Evolutionary conservation across 2,329 filamentous ascomycete genomes (phyloP).

Genomic region (Fonsecaea monophora): DNA sequence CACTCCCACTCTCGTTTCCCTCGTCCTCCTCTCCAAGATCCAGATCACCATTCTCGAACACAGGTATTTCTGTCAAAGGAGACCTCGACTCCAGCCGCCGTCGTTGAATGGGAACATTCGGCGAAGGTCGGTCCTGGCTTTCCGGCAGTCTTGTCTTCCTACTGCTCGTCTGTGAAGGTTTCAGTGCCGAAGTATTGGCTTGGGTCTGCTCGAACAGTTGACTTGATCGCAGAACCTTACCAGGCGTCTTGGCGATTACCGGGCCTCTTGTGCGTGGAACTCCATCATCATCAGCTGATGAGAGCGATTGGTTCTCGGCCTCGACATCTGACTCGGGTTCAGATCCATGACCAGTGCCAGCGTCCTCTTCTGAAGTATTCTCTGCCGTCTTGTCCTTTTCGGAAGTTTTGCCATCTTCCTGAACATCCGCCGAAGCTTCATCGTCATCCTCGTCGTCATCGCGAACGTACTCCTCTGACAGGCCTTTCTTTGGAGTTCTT

Average conservation of each 20-base stretch:
- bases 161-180: slow-evolving; percentile 13
- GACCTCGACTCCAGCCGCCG: slow-evolving; percentile 22
- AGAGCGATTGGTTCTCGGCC: slow-evolving; percentile 1
- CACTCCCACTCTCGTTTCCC: neutral
- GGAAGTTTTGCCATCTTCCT: slow-evolving; percentile 19
- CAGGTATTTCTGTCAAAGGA: slow-evolving; percentile 26
- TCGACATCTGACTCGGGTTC: slow-evolving; percentile 9
- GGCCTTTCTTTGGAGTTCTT: slow-evolving; percentile 6
- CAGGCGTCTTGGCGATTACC: slow-evolving; percentile 28
- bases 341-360: slow-evolving; percentile 6
- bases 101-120: slow-evolving; percentile 33
- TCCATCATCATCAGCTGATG: neutral
- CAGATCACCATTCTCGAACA: slow-evolving; percentile 19
- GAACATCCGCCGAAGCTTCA: slow-evolving; percentile 14
- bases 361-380: neutral
- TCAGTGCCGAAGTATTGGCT: slow-evolving; percentile 34
- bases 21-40: slow-evolving; percentile 12
- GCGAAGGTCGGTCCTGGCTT: slow-evolving; percentile 36
- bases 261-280: slow-evolving; percentile 12
- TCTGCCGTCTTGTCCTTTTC: slow-evolving; percentile 8
- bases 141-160: slow-evolving; percentile 8
- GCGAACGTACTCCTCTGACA: slow-evolving; percentile 25
- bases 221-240: slow-evolving; percentile 26
- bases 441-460: slow-evolving; percentile 34
- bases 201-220: slow-evolving; percentile 37